A percentile compares a stretch with the other conserved stretches of the same genome.
Evolutionary conservation across 2,329 filamentous ascomycete species (phyloP).

Genomic region (Penicillium sp.): DNA sequence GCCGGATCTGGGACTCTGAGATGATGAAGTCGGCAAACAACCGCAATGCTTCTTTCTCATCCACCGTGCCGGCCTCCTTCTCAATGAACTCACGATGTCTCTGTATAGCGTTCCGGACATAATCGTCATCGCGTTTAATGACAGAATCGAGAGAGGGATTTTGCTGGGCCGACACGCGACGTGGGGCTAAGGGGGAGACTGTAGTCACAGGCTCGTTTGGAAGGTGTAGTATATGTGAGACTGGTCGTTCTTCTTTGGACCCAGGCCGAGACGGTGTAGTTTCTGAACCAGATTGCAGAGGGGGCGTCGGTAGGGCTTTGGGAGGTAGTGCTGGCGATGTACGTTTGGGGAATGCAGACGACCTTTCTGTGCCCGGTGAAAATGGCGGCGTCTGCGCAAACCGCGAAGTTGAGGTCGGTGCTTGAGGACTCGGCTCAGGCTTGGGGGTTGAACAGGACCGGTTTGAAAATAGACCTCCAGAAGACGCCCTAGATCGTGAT

Average conservation of each 20-base stretch:
- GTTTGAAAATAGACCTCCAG: conserved; percentile 33
- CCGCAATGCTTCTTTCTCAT: conserved; percentile 72
- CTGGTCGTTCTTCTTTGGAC: conserved; percentile 43
- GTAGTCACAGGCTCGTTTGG: conserved; percentile 30
- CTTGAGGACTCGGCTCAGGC: too few species aligned
- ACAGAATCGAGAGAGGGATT: too few species aligned
- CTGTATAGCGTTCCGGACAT: conserved; percentile 62
- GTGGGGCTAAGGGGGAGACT: conserved; percentile 29
- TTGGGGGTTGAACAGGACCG: too few species aligned
- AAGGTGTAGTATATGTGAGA: conserved; percentile 38
- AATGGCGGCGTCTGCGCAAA: conserved; percentile 61
- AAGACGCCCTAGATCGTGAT: conserved; percentile 36
- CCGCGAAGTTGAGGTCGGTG: conserved; percentile 39
- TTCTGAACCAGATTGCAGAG: conserved; percentile 47
- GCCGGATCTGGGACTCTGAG: conserved; percentile 70
- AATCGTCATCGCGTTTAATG: conserved; percentile 45
- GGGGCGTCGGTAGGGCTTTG: conserved; percentile 66
- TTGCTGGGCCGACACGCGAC: conserved; percentile 21
- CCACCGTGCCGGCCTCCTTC: conserved; percentile 61
- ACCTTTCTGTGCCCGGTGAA: conserved; percentile 52
- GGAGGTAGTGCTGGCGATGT: conserved; percentile 47
- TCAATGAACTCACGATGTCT: conserved; percentile 69
- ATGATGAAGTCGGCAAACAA: conserved; percentile 87
- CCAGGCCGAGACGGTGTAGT: too few species aligned
- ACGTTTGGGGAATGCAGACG: conserved; percentile 42